Evolutionary conservation across 140 eudicot genomes (phyloP).

Genomic region (Stevia rebaudiana): DNA sequence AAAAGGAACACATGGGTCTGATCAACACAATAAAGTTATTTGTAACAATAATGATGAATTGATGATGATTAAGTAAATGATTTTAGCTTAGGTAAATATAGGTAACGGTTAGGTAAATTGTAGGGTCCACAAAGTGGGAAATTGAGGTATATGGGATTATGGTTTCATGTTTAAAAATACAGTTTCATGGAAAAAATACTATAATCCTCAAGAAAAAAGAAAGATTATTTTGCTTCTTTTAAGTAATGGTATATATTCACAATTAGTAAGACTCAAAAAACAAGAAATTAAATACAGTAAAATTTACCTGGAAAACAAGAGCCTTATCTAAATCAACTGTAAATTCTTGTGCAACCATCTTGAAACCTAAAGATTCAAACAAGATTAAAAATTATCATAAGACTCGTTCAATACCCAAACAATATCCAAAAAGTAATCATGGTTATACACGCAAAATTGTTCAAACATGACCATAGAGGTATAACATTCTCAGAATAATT

Average conservation of each 20-base stretch:
- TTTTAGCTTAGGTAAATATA: too few relatives aligned
- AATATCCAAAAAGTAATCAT: not conserved
- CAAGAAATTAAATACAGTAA: not conserved
- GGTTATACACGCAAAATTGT: not conserved
- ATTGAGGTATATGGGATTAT: not conserved
- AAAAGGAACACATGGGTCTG: not conserved
- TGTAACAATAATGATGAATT: not conserved
- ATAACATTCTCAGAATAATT: too few relatives aligned
- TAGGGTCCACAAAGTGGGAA: not conserved
- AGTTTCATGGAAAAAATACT: not conserved
- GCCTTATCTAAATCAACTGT: constrained; percentile 43
- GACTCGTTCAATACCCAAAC: not conserved
- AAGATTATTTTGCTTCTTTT: not conserved
- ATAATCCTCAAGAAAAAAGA: not conserved
- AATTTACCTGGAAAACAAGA: constrained; percentile 42
- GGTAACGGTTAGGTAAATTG: not conserved
- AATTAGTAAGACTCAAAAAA: not conserved
- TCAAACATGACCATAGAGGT: too few relatives aligned
- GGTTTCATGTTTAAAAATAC: constrained; percentile 6
- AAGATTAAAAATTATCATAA: not conserved
- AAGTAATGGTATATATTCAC: not conserved
- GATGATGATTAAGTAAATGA: too few relatives aligned
- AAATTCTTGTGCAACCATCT: constrained; percentile 41
- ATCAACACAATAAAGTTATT: not conserved
- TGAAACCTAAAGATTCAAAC: constrained; percentile 22